These are phyloP conservation scores for Xylaria sp. DNA, from an alignment of 2,329 filamentous ascomycete species.

Conservation along the genomic window DNA sequence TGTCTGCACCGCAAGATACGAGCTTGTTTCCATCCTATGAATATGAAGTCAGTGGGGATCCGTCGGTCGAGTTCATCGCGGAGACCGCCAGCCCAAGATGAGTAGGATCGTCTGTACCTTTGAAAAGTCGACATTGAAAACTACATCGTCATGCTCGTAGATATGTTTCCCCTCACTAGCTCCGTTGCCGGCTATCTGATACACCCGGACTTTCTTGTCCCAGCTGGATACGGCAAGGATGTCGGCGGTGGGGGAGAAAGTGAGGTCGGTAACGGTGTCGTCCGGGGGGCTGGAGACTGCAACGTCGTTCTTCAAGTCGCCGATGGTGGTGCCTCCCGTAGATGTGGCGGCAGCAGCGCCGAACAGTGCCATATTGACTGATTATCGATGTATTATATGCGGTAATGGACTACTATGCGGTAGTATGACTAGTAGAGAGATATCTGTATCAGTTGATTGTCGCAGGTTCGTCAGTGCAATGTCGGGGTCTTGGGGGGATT, in stretches of 20 bases:
- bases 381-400: neutral
- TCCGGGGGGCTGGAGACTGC: constrained; percentile 80
- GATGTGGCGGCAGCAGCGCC: constrained; percentile 60
- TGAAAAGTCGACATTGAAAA: constrained; percentile 87
- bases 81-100: neutral
- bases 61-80: neutral
- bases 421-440: neutral
- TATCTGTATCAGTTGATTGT: neutral
- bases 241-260: constrained; percentile 73
- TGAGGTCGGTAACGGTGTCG: constrained; percentile 88
- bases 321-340: constrained; percentile 73
- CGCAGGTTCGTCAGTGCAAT: neutral
- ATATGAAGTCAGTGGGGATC: neutral
- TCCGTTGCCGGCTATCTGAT: constrained; percentile 83
- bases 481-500: neutral
- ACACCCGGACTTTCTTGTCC: constrained; percentile 98
- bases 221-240: constrained; percentile 91
- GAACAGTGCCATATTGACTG: constrained; percentile 70
- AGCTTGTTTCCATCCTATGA: constrained; percentile 87
- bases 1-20: constrained; percentile 88
- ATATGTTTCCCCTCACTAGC: constrained; percentile 85
- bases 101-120: constrained; percentile 68
- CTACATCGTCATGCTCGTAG: constrained; percentile 87
- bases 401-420: neutral
- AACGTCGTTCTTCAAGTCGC: constrained; percentile 91